Evolutionary conservation across 2,329 filamentous ascomycete species (phyloP).

Genomic region (Hypoxylon sp.): DNA sequence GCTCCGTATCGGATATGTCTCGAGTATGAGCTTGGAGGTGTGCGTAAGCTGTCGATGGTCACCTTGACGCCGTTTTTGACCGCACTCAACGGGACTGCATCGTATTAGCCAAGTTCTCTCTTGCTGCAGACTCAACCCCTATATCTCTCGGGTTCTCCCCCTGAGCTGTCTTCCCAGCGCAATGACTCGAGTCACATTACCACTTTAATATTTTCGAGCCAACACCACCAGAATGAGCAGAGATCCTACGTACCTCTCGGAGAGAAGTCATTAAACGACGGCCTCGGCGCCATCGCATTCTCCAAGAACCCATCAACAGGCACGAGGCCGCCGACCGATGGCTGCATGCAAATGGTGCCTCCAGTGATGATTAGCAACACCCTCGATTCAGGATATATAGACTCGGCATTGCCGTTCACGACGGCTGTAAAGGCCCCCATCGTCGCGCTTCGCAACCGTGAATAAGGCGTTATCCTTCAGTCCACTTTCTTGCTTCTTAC

Average conservation of each 20-base stretch:
- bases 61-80: slow-evolving; percentile 65
- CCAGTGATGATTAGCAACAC: slow-evolving; percentile 94
- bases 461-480: too few species aligned
- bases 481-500: too few species aligned
- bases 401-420: slow-evolving; percentile 44
- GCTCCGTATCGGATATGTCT: slow-evolving; percentile 87
- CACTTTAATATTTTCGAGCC: not conserved
- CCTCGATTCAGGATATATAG: slow-evolving; percentile 76
- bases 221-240: not conserved
- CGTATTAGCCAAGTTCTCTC: slow-evolving; percentile 16
- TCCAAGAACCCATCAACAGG: slow-evolving; percentile 86
- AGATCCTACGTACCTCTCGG: slow-evolving; percentile 57
- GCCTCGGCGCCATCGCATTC: slow-evolving; percentile 83
- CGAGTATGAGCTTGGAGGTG: slow-evolving; percentile 83
- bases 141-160: not conserved
- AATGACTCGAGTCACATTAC: not conserved
- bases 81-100: slow-evolving; percentile 65
- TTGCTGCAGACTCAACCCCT: not conserved
- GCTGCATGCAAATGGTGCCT: slow-evolving; percentile 92
- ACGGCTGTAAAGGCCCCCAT: slow-evolving; percentile 50
- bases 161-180: not conserved
- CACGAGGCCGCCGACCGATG: slow-evolving; percentile 82
- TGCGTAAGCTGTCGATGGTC: slow-evolving; percentile 78
- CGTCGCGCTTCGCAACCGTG: too few species aligned
- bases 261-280: slow-evolving; percentile 87